Percentiles rank a stretch among this genome's conserved stretches.
These are phyloP conservation scores for Neonectria coccinea DNA, from an alignment of 2,329 filamentous ascomycete species.

Conservation along the genomic window DNA sequence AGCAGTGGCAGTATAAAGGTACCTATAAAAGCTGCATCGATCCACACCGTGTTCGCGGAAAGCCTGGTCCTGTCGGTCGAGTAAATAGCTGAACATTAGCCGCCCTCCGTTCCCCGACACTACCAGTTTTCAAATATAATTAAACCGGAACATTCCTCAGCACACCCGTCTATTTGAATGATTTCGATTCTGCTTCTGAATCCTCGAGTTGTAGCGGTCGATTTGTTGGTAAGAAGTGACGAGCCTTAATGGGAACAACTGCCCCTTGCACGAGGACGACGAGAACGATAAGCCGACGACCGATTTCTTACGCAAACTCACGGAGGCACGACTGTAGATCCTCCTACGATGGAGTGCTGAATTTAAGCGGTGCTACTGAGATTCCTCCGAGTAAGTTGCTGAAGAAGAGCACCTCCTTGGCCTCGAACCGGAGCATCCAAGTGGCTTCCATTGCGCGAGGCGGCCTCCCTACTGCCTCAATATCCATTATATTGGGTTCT, in stretches of 20 bases:
- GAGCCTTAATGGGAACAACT: neutral
- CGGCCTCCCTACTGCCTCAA: neutral
- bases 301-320: neutral
- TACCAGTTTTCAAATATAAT: slow-evolving; percentile 11
- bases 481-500: neutral
- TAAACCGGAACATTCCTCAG: neutral
- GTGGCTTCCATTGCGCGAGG: neutral
- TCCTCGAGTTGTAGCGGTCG: too few relatives aligned
- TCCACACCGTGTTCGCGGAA: neutral
- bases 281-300: neutral
- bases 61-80: neutral
- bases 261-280: neutral
- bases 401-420: neutral
- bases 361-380: neutral
- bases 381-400: neutral
- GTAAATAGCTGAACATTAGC: neutral
- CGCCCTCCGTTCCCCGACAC: neutral
- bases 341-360: neutral
- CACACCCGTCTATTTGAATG: neutral
- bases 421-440: neutral
- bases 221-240: neutral
- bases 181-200: neutral
- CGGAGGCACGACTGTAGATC: neutral
- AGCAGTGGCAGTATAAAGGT: neutral
- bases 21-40: slow-evolving; percentile 6